phyloP scores from a whole-genome alignment of 83 land plant species.

The Picea engelmannii region DNA sequence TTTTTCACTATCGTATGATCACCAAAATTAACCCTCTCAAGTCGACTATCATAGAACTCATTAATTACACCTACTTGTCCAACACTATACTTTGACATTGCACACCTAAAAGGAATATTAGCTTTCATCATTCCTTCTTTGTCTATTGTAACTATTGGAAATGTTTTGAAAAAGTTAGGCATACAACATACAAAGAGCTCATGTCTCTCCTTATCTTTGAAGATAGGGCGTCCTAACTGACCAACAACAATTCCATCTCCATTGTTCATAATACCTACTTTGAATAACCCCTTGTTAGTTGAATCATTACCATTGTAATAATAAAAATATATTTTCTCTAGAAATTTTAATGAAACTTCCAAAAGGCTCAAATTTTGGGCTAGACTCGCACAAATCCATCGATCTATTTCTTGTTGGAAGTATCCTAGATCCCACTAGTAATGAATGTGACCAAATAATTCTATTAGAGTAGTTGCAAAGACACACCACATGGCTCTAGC shows the following conservation, averaged over 20 bases:
- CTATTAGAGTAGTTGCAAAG: no score
- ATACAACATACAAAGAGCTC: slow-evolving; percentile 17
- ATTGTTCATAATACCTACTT: slow-evolving; percentile 4
- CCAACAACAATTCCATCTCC: slow-evolving; percentile 15
- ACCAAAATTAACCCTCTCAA: slow-evolving; percentile 15
- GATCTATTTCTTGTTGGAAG: no score
- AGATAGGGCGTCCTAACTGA: no score
- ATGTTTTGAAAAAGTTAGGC: slow-evolving; percentile 19
- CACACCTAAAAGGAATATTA: slow-evolving; percentile 1
- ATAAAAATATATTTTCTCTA: not conserved
- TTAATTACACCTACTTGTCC: not conserved
- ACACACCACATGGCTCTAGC: no score
- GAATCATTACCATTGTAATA: not conserved
- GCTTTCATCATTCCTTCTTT: slow-evolving; percentile 8
- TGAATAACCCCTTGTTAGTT: slow-evolving; percentile 9
- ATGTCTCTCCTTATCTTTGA: not conserved
- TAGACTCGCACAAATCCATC: not conserved
- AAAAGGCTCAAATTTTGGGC: slow-evolving; percentile 17
- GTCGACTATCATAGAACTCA: slow-evolving; percentile 2
- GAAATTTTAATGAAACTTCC: slow-evolving; percentile 6
- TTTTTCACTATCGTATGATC: slow-evolving; percentile 14
- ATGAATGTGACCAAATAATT: slow-evolving; percentile 13
- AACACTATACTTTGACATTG: no score
- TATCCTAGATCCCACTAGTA: not conserved
- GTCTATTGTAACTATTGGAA: not conserved